Base-by-base conservation (phyloP, 768 basidiomycete species). In the Mycena kentingensis region DNA sequence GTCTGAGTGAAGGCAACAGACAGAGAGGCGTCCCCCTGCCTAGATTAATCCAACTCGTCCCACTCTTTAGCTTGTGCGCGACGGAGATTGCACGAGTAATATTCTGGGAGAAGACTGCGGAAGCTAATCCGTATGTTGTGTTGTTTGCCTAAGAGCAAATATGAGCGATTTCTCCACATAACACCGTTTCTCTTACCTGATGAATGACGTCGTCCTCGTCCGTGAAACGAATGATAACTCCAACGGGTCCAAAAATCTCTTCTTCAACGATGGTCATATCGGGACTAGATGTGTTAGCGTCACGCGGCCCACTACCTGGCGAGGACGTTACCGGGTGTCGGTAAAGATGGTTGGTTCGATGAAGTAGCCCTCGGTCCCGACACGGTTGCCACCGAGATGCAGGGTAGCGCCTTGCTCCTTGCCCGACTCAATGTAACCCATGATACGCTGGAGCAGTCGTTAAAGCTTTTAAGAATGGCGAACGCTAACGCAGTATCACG, bases 41-140 rank as follows among this genome's bases (percentile, higher is more conserved):
- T n/a, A 13, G 1, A 63, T 68, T 45, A 50, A 85, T 71, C 78
- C 80, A 88, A 16, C 74, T 73, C 10, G 83, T 86, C 28, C 88
- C 87, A 4, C 87, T 84, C 58, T 85, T 78, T 51, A 94, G 70
- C 52, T 68, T 72, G 67, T 87, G 79, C 24, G 89, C 84, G 12
- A 83, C 78, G 46, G 70, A 68, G 51, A 92, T 70, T 2, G 86
- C 90, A 28, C 85, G 77, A 46, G 73, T 80, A 66, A 89, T 67
- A 72, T 93, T 77, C 62, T 77, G 71, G 39, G 87, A 80, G 74
- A 90, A 90, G 49, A 94, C 80, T 7, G 87, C 84, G 2, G 85
- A 82, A 6, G 88, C 90, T 25, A 93, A 79, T 35, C 93, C 93
- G 70, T 91, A 91, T 44, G 74, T 57, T 0, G 86, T 84, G 65